Base-by-base conservation (phyloP, 306 rosid genomes). In the Lagenaria siceraria region DNA sequence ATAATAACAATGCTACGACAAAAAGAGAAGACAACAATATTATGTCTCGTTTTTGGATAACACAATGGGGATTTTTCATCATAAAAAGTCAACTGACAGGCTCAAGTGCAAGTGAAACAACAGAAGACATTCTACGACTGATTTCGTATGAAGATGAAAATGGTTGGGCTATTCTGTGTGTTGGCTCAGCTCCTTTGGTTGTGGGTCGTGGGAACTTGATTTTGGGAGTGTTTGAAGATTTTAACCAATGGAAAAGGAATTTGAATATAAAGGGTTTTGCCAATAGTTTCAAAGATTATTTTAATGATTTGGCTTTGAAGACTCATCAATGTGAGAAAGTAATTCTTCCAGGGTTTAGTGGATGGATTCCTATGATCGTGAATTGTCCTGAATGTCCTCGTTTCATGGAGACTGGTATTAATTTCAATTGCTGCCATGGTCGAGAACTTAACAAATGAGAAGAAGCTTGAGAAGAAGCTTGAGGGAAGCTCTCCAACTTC, bases 381-480 rank as follows among this genome's bases (percentile, higher is more conserved):
- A 74, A 78, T 27, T 89, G 94, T 46, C 88, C 88, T 0, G 91
- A 89, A 9, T 89, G 93, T 46, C 78, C 78, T 6, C 84, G 87
- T 12, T 65, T 81, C 4, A 90, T 90, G 96, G 89, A 88, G 53
- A 79, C 88, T 4, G 87, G 69, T 54, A 73, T 90, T 76, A 88
- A 84, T 81, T 90, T 86, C 81, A 88, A 86, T 74, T 90, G 90
- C 17, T 90, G 92, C 86, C 92, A 90, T 78, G 68, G 73, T 21
- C 88, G 75, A 22, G 51, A 12, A 29, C 9, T 76, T 3, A 15
- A 59, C 1, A 25, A 48, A 8, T 71, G 54, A 46, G 76, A 43
- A 46, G 17, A 29, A 7, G 24, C 13, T 33, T 3, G 3, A 17
- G 0, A 33, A n/a, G n/a, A n/a, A 62, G 46, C 35, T 64, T 15